Conservation (phyloP, 148 eudicot genomes). For the Silene uniflora region DNA sequence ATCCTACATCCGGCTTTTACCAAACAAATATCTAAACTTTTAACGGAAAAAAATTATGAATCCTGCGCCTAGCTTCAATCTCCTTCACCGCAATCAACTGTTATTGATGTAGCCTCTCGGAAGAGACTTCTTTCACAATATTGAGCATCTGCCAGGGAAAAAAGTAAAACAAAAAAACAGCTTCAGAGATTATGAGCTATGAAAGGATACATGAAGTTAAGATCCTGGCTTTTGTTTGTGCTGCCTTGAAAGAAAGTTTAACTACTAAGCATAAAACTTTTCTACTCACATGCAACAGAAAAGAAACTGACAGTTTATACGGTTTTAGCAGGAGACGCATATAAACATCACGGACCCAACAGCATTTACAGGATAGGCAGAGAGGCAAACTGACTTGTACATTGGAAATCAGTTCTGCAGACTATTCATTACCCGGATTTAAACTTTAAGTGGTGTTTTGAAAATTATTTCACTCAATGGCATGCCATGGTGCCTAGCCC, state of each 20-base stretch:
- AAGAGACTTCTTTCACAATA: constrained; percentile 9
- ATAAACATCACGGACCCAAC: neutral
- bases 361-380: neutral
- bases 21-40: constrained; percentile 1
- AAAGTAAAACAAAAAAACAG: neutral
- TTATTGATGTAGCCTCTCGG: constrained; percentile 10
- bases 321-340: neutral
- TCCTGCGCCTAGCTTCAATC: constrained; percentile 12
- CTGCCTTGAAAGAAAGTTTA: neutral
- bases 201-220: neutral
- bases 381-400: neutral
- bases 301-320: neutral
- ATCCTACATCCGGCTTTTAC: constrained; percentile 11
- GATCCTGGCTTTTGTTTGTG: neutral
- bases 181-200: neutral
- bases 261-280: neutral
- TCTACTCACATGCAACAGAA: neutral
- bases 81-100: neutral
- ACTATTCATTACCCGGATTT: no score
- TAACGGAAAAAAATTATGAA: neutral
- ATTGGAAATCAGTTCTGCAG: no score
- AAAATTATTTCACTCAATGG: no score
- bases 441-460: no score
- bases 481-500: neutral
- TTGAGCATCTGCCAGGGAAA: constrained; percentile 15